Evolutionary conservation across 2,329 filamentous ascomycete species (phyloP).

Genomic region (Cladosporium sp.): DNA sequence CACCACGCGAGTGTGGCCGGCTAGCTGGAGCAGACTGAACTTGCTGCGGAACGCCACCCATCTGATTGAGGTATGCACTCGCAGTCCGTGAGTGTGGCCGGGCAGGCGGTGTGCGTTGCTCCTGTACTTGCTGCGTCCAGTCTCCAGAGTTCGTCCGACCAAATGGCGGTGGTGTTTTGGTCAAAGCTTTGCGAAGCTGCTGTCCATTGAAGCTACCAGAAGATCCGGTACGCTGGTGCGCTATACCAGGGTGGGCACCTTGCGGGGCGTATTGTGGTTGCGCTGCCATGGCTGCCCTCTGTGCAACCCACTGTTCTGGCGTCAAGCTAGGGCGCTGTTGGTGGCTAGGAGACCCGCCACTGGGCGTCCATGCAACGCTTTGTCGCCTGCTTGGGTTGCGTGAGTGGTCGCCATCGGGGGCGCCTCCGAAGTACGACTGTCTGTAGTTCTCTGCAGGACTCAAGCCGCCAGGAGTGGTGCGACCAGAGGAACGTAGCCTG

Average conservation of each 20-base stretch:
- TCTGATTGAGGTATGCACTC: constrained; percentile 20
- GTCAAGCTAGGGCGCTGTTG: constrained; percentile 53
- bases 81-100: constrained; percentile 30
- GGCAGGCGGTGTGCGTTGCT: constrained; percentile 25
- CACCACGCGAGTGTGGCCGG: constrained; percentile 30
- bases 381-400: constrained; percentile 52
- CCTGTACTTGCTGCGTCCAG: constrained; percentile 31
- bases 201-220: constrained; percentile 15
- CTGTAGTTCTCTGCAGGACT: constrained; percentile 28
- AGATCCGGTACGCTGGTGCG: constrained; percentile 26
- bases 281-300: constrained; percentile 59
- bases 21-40: constrained; percentile 25
- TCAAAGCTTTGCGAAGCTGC: constrained; percentile 22
- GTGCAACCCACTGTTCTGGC: constrained; percentile 78
- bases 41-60: neutral
- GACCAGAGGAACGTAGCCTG: constrained; percentile 16
- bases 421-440: constrained; percentile 32
- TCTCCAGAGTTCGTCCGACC: constrained; percentile 42
- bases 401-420: constrained; percentile 19
- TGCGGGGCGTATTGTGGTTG: constrained; percentile 47
- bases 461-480: constrained; percentile 13
- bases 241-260: constrained; percentile 24
- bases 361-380: constrained; percentile 74
- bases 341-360: constrained; percentile 52
- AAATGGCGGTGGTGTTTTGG: constrained; percentile 40